Percentiles rank a stretch among this genome's conserved stretches.
Conservation (phyloP, 805 yeast genomes). For the Yamadazyma insecticola region DNA sequence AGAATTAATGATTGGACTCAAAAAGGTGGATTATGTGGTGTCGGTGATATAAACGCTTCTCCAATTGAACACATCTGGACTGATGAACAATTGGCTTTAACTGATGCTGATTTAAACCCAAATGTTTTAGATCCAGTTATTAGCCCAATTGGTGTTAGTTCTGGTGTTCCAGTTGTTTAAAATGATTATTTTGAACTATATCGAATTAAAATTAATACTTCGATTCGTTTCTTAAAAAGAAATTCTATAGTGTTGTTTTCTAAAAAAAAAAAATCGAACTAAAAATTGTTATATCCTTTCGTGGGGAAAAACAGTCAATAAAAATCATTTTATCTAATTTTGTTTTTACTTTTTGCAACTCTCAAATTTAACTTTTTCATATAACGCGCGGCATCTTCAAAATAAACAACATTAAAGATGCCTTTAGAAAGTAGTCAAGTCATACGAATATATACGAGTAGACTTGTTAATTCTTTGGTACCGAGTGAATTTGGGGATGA, state of each 20-base stretch:
- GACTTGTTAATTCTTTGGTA: slow-evolving; percentile 32
- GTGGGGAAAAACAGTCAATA: too few species aligned
- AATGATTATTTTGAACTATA: too few species aligned
- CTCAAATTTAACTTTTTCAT: too few species aligned
- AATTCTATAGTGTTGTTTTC: background rate
- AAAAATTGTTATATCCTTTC: too few species aligned
- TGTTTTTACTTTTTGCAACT: too few species aligned
- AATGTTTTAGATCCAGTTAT: slow-evolving; percentile 64
- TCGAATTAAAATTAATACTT: too few species aligned
- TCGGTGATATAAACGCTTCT: slow-evolving; percentile 53
- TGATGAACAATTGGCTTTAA: slow-evolving; percentile 63
- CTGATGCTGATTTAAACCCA: slow-evolving; percentile 58
- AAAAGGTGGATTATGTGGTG: slow-evolving; percentile 88
- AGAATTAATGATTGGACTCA: slow-evolving; percentile 74
- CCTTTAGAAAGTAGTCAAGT: slow-evolving; percentile 20
- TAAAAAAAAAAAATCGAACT: background rate
- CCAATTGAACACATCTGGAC: slow-evolving; percentile 79
- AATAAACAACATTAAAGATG: slow-evolving; percentile 4
- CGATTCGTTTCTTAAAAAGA: too few species aligned
- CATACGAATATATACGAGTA: slow-evolving; percentile 25
- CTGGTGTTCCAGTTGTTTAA: slow-evolving; percentile 52
- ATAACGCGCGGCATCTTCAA: slow-evolving; percentile 1
- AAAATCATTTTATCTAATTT: too few species aligned
- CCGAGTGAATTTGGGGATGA: slow-evolving; percentile 35
- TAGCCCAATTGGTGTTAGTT: slow-evolving; percentile 62